Evolutionary conservation across 139 green algal genomes (phyloP).

Genomic region (Chlorella sp.): DNA sequence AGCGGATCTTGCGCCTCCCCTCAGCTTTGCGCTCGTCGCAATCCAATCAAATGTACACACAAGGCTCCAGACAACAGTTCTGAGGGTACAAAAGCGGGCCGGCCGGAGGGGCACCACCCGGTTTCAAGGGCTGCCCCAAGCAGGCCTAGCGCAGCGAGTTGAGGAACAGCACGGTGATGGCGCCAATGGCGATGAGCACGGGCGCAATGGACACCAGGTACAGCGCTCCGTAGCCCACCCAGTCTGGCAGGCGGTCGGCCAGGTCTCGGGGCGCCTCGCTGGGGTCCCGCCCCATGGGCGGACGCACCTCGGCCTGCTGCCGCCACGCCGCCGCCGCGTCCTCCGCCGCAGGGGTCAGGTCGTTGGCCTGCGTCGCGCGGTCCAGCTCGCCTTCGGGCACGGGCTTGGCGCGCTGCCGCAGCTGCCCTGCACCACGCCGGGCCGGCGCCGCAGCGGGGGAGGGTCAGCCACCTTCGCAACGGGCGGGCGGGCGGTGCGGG

Average conservation of each 20-base stretch:
- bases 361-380: not conserved
- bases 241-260: slow-evolving; percentile 81
- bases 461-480: slow-evolving; percentile 26
- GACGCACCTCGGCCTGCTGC: slow-evolving; percentile 17
- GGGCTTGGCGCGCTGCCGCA: not conserved
- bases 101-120: not conserved
- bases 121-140: too few relatives aligned
- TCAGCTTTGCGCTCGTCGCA: not conserved
- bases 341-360: slow-evolving; percentile 30
- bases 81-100: not conserved
- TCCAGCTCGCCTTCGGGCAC: not conserved
- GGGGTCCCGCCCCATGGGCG: slow-evolving; percentile 65
- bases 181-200: slow-evolving; percentile 78
- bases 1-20: too few relatives aligned
- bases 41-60: not conserved
- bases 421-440: slow-evolving; percentile 12
- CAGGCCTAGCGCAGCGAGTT: slow-evolving; percentile 78
- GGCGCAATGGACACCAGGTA: slow-evolving; percentile 84
- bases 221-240: slow-evolving; percentile 85
- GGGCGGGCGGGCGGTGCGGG: not conserved
- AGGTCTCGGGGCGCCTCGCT: slow-evolving; percentile 74
- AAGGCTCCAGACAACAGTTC: not conserved
- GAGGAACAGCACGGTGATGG: slow-evolving; percentile 84
- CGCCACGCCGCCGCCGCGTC: slow-evolving; percentile 44
- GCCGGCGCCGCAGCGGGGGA: not conserved